A percentile compares a stretch with the other conserved stretches of the same genome.
Conservation (phyloP, 306 rosid genomes). For the Prunus mume region DNA sequence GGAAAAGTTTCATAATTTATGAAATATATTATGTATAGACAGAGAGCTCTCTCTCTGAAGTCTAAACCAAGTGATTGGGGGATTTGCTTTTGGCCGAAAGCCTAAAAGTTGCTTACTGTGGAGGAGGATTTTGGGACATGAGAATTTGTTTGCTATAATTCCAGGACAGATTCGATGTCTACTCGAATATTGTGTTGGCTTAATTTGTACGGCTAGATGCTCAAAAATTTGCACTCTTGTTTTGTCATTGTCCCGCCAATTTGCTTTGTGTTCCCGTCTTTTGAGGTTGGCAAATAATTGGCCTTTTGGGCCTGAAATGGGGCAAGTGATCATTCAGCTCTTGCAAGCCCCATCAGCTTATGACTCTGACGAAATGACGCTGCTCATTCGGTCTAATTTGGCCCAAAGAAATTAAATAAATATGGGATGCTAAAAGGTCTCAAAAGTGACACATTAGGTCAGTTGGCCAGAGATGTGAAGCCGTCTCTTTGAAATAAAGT, state of each 20-base stretch:
- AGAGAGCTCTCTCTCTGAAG: neutral
- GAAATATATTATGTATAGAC: neutral
- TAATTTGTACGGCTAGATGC: neutral
- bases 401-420: too few species aligned
- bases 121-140: neutral
- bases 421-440: too few species aligned
- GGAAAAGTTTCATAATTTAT: neutral
- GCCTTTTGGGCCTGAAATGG: neutral
- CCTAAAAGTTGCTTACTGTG: neutral
- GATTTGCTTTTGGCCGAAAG: conserved; percentile 8
- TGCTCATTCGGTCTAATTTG: too few species aligned
- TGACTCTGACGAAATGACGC: too few species aligned
- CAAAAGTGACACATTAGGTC: too few species aligned
- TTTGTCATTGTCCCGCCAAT: neutral
- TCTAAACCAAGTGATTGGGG: neutral
- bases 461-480: too few species aligned
- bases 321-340: neutral
- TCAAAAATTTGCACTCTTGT: neutral
- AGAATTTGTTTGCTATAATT: neutral
- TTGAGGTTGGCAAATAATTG: too few species aligned
- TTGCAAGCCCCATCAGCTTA: neutral
- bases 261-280: too few species aligned
- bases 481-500: accelerated
- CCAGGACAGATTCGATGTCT: neutral
- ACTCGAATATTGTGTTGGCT: neutral